These are phyloP conservation scores for Phtheirospermum japonicum DNA, from an alignment of 257 asterid genomes.

Conservation along the genomic window DNA sequence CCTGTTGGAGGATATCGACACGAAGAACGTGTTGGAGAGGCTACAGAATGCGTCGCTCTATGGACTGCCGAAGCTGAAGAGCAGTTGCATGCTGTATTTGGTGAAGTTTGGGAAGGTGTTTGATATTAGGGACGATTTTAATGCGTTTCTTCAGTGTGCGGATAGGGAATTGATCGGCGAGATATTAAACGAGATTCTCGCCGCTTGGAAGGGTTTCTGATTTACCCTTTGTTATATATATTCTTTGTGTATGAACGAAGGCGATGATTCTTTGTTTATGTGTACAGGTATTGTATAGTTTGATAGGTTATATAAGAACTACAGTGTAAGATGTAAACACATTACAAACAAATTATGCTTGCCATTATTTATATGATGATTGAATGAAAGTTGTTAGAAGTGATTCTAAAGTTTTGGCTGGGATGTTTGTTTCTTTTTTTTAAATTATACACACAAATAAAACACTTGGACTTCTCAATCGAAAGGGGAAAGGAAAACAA, in stretches of 20 bases:
- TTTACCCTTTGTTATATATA: not conserved
- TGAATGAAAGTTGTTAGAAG: no score
- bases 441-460: no score
- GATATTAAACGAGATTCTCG: constrained; percentile 69
- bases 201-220: constrained; percentile 90
- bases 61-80: constrained; percentile 66
- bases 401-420: no score
- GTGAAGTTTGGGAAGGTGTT: constrained; percentile 86
- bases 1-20: constrained; percentile 67
- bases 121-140: constrained; percentile 67
- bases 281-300: constrained; percentile 25
- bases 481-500: no score
- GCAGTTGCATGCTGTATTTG: constrained; percentile 63
- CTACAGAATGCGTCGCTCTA: constrained; percentile 83
- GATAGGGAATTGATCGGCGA: constrained; percentile 72
- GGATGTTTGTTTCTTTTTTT: no score
- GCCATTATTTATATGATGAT: not conserved
- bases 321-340: constrained; percentile 21
- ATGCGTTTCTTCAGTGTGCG: constrained; percentile 57
- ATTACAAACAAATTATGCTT: constrained; percentile 20
- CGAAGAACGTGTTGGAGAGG: constrained; percentile 73
- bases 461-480: no score
- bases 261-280: constrained; percentile 21
- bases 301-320: constrained; percentile 8
- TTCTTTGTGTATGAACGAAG: constrained; percentile 6